These are phyloP conservation scores for Trichosporon inkin DNA, from an alignment of 1,284 basidiomycete species.

Conservation along the genomic window DNA sequence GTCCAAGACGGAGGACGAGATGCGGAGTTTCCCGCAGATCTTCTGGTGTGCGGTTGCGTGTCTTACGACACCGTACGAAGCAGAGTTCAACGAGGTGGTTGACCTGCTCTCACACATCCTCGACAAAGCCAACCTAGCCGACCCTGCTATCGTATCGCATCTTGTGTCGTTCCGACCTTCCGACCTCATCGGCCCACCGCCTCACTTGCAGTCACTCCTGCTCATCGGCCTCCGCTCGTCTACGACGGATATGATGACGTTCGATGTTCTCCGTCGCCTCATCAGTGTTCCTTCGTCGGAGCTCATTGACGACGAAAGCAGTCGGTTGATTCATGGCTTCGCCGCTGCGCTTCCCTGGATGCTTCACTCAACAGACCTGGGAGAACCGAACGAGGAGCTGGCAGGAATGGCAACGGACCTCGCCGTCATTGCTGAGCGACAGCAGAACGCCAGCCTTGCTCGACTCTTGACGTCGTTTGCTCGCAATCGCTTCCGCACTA, in stretches of 20 bases:
- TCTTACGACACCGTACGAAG: conserved; percentile 74
- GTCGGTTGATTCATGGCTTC: conserved; percentile 77
- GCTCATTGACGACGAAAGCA: conserved; percentile 68
- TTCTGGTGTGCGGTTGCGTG: conserved; percentile 85
- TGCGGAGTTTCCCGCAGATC: conserved; percentile 66
- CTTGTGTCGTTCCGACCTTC: conserved; percentile 65
- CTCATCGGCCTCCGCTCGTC: conserved; percentile 78
- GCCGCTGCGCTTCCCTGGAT: conserved; percentile 84
- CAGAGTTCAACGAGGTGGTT: conserved; percentile 70
- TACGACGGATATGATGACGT: conserved; percentile 63
- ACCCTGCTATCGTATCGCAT: conserved; percentile 60
- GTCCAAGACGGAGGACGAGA: conserved; percentile 58
- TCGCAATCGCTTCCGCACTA: conserved; percentile 80
- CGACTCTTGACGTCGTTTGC: conserved; percentile 86
- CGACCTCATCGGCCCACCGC: conserved; percentile 64
- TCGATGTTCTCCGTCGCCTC: conserved; percentile 66
- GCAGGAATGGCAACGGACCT: conserved; percentile 72
- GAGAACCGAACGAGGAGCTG: conserved; percentile 61
- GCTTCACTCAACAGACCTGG: conserved; percentile 68
- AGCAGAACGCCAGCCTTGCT: conserved; percentile 67
- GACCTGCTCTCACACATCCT: conserved; percentile 66
- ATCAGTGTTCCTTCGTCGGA: conserved; percentile 61
- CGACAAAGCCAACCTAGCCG: conserved; percentile 68
- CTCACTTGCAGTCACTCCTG: conserved; percentile 68
- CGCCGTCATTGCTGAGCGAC: conserved; percentile 64